Base-by-base conservation (phyloP, 768 basidiomycete genomes). In the Polyporus arcularius region DNA sequence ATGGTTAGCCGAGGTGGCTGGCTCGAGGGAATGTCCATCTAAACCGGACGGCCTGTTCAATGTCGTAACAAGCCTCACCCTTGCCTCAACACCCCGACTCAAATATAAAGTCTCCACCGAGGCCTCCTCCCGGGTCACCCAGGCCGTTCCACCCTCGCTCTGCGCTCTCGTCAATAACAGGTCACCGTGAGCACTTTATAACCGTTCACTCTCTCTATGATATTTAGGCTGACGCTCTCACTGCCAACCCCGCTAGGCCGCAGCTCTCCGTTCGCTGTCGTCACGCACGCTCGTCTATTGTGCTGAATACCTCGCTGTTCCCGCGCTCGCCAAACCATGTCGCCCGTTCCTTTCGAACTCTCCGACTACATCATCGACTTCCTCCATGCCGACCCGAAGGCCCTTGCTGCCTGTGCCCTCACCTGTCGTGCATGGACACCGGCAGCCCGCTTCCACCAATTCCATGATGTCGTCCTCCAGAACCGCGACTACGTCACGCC, bases 271-370 rank as follows among this genome's bases (percentile, higher is more conserved):
- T 26, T 26, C 21, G 1, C 21, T 26, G 21, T 1, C 21, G 21
- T 35, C 35, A 35, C 35, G 35, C 35, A 11, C 35, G 3, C 28
- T n/a, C 28, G 48, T 16, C 14, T 41, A 10, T 14, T 31, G 18
- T 48, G 46, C 14, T 30, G 5, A 21, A 48, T 15, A 48, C 28
- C 6, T 28, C 30, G 26, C 18, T 26, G 1, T 48, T 47, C 41
- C 3, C 14, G 26, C 15, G 26, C 47, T 40, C 14, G n/a, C 30
- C 21, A 21, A 45, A 6, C 21, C 50, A 70, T 70, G 67, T 47
- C 65, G 21, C 41, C 26, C 12, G 58, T 80, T 15, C 79, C 80
- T 14, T 67, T 71, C 43, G 74, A 75, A 63, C 65, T 75, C 51
- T 64, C 65, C 45, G 73, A 75, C 65, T 68, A 65, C 49, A 67